These are phyloP conservation scores for Penicillium digitatum DNA, from an alignment of 2,329 filamentous ascomycete genomes.

Conservation along the genomic window DNA sequence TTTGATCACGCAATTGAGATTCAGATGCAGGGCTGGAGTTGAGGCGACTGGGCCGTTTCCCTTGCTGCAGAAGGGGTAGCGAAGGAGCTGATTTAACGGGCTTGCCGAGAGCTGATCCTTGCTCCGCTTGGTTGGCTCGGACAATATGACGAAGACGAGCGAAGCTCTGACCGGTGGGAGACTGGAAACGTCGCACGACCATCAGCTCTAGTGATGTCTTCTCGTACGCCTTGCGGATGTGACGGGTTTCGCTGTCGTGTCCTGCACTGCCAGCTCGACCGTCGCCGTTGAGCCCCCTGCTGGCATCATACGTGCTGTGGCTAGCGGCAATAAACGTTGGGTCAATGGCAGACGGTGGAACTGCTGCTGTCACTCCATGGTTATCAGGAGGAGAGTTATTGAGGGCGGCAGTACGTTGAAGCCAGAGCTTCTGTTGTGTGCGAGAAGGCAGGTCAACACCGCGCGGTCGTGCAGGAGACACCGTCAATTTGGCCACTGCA, in stretches of 20 bases:
- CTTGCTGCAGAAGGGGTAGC: conserved; percentile 29
- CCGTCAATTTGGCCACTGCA: conserved; percentile 27
- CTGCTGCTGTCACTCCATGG: conserved; percentile 32
- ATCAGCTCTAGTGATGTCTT: conserved; percentile 42
- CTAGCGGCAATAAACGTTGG: conserved; percentile 30
- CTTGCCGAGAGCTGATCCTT: conserved; percentile 27
- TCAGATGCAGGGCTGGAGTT: conserved; percentile 23
- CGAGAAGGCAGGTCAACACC: conserved; percentile 43
- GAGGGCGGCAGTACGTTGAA: conserved; percentile 45
- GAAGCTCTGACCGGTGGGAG: conserved; percentile 44
- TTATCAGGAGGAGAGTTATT: conserved; percentile 44
- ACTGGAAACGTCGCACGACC: conserved; percentile 46
- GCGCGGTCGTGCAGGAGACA: conserved; percentile 33
- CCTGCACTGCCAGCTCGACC: conserved; percentile 25
- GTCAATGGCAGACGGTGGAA: conserved; percentile 37
- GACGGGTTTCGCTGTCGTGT: conserved; percentile 38
- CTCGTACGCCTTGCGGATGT: conserved; percentile 44
- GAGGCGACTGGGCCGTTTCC: conserved; percentile 18
- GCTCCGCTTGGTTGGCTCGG: conserved; percentile 19
- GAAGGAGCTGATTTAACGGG: conserved; percentile 37
- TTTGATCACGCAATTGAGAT: conserved; percentile 24
- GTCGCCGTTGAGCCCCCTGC: conserved; percentile 29
- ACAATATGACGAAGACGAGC: conserved; percentile 33
- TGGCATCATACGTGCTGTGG: conserved; percentile 30
- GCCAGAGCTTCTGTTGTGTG: conserved; percentile 48